A percentile compares a stretch with the other conserved stretches of the same genome.
Conservation (phyloP, 1,284 basidiomycete species). For the Xerocomus nothofagi region DNA sequence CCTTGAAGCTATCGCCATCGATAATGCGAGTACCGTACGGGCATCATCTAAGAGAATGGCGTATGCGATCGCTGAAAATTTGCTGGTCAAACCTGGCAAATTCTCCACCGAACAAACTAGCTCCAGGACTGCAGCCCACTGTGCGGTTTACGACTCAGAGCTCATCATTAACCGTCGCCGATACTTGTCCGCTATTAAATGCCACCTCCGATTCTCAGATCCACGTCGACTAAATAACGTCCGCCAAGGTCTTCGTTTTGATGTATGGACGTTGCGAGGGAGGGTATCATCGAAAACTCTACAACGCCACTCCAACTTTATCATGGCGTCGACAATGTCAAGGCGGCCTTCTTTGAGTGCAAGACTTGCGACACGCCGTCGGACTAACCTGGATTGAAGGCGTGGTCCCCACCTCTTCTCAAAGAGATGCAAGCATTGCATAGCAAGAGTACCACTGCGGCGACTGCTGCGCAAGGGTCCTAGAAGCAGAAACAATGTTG, state of each 20-base stretch:
- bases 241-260: slow-evolving; percentile 24
- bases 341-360: slow-evolving; percentile 61
- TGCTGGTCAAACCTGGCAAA: neutral
- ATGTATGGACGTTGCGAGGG: slow-evolving; percentile 9
- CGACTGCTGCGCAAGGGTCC: slow-evolving; percentile 46
- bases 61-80: neutral
- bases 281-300: slow-evolving; percentile 5
- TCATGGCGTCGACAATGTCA: slow-evolving; percentile 46
- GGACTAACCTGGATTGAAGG: slow-evolving; percentile 57
- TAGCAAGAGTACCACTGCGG: slow-evolving; percentile 53
- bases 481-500: slow-evolving; percentile 62
- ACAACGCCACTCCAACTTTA: slow-evolving; percentile 23
- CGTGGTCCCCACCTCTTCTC: slow-evolving; percentile 51
- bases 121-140: neutral
- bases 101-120: neutral
- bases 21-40: slow-evolving; percentile 20
- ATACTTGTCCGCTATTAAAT: slow-evolving; percentile 25
- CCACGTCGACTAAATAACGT: slow-evolving; percentile 26
- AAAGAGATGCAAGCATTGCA: slow-evolving; percentile 46
- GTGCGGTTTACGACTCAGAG: neutral
- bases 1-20: slow-evolving; percentile 11
- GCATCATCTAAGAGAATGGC: neutral
- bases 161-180: slow-evolving; percentile 8
- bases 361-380: slow-evolving; percentile 53
- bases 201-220: slow-evolving; percentile 34